Conservation (phyloP, 495 filamentous ascomycete species). For the Penicillium subrubescens region DNA sequence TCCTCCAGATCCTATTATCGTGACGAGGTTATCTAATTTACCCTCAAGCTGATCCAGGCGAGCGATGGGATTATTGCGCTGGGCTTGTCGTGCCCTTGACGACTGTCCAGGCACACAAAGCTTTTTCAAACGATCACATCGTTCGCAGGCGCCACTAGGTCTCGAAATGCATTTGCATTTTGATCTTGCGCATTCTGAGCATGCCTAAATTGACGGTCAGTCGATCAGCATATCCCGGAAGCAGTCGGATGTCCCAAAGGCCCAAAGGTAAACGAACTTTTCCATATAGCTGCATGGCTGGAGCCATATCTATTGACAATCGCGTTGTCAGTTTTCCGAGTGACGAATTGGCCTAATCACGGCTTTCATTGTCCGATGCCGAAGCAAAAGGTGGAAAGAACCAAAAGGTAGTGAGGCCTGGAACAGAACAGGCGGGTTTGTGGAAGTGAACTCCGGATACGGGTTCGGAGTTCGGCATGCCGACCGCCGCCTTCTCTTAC, state of each 20-base stretch:
- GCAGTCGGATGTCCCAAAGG: not conserved
- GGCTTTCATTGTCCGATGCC: not conserved
- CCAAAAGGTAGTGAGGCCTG: not conserved
- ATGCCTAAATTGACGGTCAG: slow-evolving; percentile 31
- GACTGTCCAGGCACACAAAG: slow-evolving; percentile 30
- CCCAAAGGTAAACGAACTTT: not conserved
- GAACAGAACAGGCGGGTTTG: not conserved
- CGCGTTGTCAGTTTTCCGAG: not conserved
- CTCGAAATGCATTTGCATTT: slow-evolving; percentile 54
- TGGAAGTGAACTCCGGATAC: not conserved
- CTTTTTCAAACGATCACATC: slow-evolving; percentile 46
- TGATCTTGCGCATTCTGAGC: slow-evolving; percentile 51
- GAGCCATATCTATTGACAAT: not conserved
- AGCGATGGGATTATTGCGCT: slow-evolving; percentile 11
- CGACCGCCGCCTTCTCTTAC: not conserved
- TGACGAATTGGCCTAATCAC: not conserved
- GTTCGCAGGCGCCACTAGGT: slow-evolving; percentile 41
- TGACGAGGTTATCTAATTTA: slow-evolving; percentile 5
- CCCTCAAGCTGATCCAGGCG: slow-evolving; percentile 27
- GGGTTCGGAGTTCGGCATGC: slow-evolving; percentile 8
- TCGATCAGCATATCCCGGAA: not conserved
- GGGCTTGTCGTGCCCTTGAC: slow-evolving; percentile 22
- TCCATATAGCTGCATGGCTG: not conserved
- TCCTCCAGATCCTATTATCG: not conserved
- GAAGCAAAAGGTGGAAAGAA: not conserved